Conservation (phyloP, 331 rosid species). For the Prunus yedoensis region DNA sequence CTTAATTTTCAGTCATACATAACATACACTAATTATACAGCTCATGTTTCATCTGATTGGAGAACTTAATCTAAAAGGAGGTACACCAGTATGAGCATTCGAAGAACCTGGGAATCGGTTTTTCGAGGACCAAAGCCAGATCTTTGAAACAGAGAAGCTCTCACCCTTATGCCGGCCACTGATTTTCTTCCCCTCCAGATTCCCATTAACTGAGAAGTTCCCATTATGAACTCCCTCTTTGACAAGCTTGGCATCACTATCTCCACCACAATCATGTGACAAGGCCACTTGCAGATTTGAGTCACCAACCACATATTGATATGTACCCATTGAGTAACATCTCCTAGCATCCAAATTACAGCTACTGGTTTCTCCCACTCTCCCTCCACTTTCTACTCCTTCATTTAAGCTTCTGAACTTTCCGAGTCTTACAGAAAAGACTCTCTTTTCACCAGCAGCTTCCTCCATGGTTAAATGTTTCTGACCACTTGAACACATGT, state of each 20-base stretch:
- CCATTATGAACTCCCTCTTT: constrained; percentile 2
- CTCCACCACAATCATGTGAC: constrained; percentile 18
- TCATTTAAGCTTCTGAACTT: constrained; percentile 49
- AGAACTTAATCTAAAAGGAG: constrained; percentile 29
- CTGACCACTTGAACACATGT: constrained; percentile 23
- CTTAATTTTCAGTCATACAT: background rate
- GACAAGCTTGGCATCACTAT: constrained; percentile 11
- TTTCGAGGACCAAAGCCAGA: constrained; percentile 88
- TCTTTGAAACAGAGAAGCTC: constrained; percentile 92
- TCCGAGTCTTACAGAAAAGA: constrained; percentile 83
- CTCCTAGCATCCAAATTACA: constrained; percentile 62
- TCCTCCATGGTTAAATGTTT: constrained; percentile 32
- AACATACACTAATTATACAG: background rate
- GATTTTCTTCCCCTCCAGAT: constrained; percentile 65
- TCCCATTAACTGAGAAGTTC: constrained; percentile 26
- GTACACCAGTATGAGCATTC: constrained; percentile 22
- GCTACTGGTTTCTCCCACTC: constrained; percentile 38
- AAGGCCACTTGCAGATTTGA: constrained; percentile 60
- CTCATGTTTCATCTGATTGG: constrained; percentile 11
- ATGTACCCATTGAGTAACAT: constrained; percentile 92
- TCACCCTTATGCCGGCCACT: constrained; percentile 48
- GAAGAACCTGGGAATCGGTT: constrained; percentile 44
- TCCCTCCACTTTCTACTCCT: constrained; percentile 26
- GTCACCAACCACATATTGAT: constrained; percentile 65
- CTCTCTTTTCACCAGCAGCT: constrained; percentile 36